Base-by-base conservation (phyloP, 1,284 basidiomycete species). In the Afroboletus lepidellus region DNA sequence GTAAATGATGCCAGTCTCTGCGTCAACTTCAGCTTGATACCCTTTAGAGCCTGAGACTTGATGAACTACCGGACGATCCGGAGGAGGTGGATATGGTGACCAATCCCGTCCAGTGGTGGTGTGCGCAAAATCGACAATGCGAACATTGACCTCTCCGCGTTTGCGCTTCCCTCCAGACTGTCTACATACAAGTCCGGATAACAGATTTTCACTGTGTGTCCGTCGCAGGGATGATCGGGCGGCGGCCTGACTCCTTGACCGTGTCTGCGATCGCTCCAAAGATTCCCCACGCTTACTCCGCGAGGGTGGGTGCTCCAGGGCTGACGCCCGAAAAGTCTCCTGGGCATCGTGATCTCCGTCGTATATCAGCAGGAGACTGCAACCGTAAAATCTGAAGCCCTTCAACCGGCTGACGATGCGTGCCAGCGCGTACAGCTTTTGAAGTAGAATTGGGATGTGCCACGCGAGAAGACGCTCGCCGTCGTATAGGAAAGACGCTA, bases 111-210 rank as follows among this genome's bases (percentile, higher is more conserved):
- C 96, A 0, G 95, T 98, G 8, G 95, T 98, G 54, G 96, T 98
- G 70, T 98, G 96, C 8, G 96, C 97, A 74, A 99, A 99, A 72
- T 99, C 96, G 54, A 99, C 97, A 51, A 99, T 86, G 25, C 95
- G 91, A 58, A 99, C 91, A 64, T 92, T 94, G 54, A 99, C 84
- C 70, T 97, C 94, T 37, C 97, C 97, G 21, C 92, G 84, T 64
- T 85, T 86, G 43, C 83, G 79, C 51, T 79, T 80, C 21, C 77
- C 77, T 49, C 73, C 76, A 24, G 79, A 78, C 33, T 83, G 81
- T 65, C 83, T 83, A 1, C 77, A 78, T 21, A 81, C 74, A 21
- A 87, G 79, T 2, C 85, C 85, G 12, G 80, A 69, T 38, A 89
- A 75, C 25, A 90, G 68, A 63, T 91, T 86, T 65, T 91, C 88